A percentile compares a stretch with the other conserved stretches of the same genome.
These are phyloP conservation scores for Zygnema cylindricum DNA, from an alignment of 139 green algal species.

Conservation along the genomic window DNA sequence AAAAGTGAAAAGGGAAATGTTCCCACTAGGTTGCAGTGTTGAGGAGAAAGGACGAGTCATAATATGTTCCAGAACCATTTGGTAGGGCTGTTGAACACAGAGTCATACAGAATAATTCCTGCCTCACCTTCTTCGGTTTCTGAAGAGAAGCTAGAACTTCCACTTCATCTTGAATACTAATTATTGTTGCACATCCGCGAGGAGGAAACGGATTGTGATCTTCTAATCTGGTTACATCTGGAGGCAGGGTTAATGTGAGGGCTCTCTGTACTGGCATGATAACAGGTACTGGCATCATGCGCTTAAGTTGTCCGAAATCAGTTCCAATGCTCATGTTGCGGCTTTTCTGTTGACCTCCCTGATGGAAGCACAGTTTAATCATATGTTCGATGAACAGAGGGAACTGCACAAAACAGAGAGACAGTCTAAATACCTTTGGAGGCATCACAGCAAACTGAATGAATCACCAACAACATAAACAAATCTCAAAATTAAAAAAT, in stretches of 20 bases:
- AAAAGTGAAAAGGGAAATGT: no score
- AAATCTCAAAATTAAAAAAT: no score
- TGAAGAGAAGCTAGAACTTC: slow-evolving; percentile 82
- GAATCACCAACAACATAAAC: no score
- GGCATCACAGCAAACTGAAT: no score
- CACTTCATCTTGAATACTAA: slow-evolving; percentile 81
- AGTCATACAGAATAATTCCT: no score
- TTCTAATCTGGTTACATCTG: not conserved
- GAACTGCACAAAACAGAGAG: slow-evolving; percentile 60
- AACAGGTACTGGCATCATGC: slow-evolving; percentile 77
- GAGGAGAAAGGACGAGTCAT: no score
- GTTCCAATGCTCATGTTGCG: slow-evolving; percentile 40
- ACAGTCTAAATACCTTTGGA: no score
- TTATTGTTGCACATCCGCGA: slow-evolving; percentile 71
- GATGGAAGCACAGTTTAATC: slow-evolving; percentile 63
- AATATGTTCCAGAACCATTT: no score
- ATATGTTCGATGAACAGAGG: slow-evolving; percentile 63
- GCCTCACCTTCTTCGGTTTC: slow-evolving; percentile 90
- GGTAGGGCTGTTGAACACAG: no score
- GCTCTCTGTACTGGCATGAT: slow-evolving; percentile 77
- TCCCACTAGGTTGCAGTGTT: no score
- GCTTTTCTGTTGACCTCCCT: slow-evolving; percentile 24
- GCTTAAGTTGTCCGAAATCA: slow-evolving; percentile 61
- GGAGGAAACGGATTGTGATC: slow-evolving; percentile 38
- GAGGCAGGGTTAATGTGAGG: slow-evolving; percentile 67